Evolutionary conservation across 2,329 filamentous ascomycete genomes (phyloP), one percentile per base, ranked within the genome.

Genomic region (Aspergillus tubingensis): DNA sequence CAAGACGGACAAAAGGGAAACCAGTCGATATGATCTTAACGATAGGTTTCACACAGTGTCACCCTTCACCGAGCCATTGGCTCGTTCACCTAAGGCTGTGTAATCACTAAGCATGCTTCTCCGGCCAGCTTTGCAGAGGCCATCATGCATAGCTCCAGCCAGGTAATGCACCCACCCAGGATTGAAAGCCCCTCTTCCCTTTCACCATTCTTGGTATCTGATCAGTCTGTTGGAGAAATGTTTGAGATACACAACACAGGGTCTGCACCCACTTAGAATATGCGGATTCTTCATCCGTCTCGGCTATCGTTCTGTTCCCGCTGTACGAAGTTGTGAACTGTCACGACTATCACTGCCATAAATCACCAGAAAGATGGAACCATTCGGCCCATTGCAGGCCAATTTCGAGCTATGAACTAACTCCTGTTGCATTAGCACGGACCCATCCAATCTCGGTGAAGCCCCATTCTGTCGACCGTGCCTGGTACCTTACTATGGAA

Each of bases 231-330:
- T 49, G 13, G 23, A 21, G 13, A 47, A 25, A 23, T 5, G 43
- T 23, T 48, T 15, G 44, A 48, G 15, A 23, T 21, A 21, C 5
- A 21, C 44, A 27, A n/a, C 47, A 25, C 47, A 49, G 21, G 47
- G 47, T 17, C 47, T 27, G 47, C 47, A n/a, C 23, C 47, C 47
- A 49, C 47, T 49, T 7, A 49, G 23, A 23, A 13, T 23, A 49
- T 49, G 21, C 47, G 47, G 47, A 30, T 27, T 25, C 47, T 49
- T 49, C 47, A 49, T 49, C 47, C 47, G 47, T 49, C 47, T 49
- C 47, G 47, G 23, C 47, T 27, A 49, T 49, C 47, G 2, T 23
- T 15, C 25, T 49, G 32, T 36, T 36, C 32, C 27, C 47, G 23
- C 25, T 25, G 10, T 27, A 10, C 17, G 41, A 6, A 17, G n/a